Evolutionary conservation across 2,329 filamentous ascomycete species (phyloP).

Genomic region (Chrysoporthe austroafricana): DNA sequence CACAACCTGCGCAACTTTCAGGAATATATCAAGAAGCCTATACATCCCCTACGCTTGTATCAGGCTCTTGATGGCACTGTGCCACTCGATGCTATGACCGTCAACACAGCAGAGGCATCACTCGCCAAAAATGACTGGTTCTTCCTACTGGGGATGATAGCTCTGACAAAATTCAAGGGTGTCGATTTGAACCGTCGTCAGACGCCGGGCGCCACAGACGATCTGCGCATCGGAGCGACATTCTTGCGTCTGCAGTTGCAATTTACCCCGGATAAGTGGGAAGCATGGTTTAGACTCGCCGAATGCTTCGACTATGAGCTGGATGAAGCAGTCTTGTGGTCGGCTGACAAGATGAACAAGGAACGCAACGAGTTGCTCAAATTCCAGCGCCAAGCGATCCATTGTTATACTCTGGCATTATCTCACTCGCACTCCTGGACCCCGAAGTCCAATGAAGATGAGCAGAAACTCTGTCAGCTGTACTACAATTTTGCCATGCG

Average conservation of each 20-base stretch:
- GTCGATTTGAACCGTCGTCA: constrained; percentile 74
- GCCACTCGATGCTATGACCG: constrained; percentile 71
- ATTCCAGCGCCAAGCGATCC: constrained; percentile 79
- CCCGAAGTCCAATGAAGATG: constrained; percentile 50
- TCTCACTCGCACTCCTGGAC: constrained; percentile 60
- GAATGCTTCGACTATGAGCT: constrained; percentile 88
- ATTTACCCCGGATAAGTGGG: constrained; percentile 81
- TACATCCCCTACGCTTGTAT: constrained; percentile 81
- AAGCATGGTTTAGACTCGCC: constrained; percentile 86
- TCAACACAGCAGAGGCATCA: constrained; percentile 69
- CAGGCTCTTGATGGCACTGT: constrained; percentile 79
- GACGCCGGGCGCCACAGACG: constrained; percentile 78
- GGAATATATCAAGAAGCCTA: constrained; percentile 78
- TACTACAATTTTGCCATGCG: constrained; percentile 66
- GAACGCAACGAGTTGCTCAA: constrained; percentile 74
- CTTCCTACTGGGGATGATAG: constrained; percentile 86
- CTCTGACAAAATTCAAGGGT: constrained; percentile 79
- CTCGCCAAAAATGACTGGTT: constrained; percentile 88
- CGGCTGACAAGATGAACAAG: constrained; percentile 88
- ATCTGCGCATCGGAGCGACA: constrained; percentile 78
- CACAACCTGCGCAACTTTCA: constrained; percentile 86
- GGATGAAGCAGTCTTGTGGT: constrained; percentile 87
- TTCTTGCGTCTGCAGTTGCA: constrained; percentile 84
- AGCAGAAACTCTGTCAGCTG: constrained; percentile 60
- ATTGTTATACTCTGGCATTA: constrained; percentile 71